Evolutionary conservation across 179 eudicot species (phyloP).

Genomic region (Nepenthes alata): DNA sequence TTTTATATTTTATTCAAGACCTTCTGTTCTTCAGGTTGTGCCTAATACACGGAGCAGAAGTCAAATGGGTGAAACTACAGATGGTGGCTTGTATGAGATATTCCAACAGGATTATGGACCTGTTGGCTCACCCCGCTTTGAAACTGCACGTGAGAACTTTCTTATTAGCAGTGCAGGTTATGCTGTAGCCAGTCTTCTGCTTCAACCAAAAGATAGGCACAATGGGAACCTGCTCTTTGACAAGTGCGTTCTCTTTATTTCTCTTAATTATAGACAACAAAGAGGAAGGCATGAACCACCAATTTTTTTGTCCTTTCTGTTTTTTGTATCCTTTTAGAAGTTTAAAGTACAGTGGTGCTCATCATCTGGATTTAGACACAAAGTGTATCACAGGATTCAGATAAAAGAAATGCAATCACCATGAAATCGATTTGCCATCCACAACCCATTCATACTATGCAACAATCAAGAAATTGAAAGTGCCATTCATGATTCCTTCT

Average conservation of each 20-base stretch:
- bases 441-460: too few relatives aligned
- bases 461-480: too few relatives aligned
- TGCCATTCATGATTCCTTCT: too few relatives aligned
- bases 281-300: too few relatives aligned
- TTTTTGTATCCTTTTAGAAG: too few relatives aligned
- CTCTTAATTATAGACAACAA: neutral
- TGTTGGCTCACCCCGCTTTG: constrained; percentile 84
- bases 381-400: too few relatives aligned
- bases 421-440: too few relatives aligned
- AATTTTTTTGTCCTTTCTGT: too few relatives aligned
- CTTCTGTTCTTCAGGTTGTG: constrained; percentile 50
- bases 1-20: neutral
- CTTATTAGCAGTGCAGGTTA: constrained; percentile 96
- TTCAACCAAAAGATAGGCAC: constrained; percentile 99
- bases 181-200: constrained; percentile 97
- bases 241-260: constrained; percentile 33
- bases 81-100: constrained; percentile 96
- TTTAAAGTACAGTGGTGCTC: too few relatives aligned
- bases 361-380: too few relatives aligned
- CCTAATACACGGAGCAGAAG: constrained; percentile 96
- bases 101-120: constrained; percentile 98
- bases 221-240: constrained; percentile 96
- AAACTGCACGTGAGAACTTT: constrained; percentile 91
- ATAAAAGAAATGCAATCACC: too few relatives aligned
- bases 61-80: constrained; percentile 99